Base-by-base conservation (phyloP, 2,329 filamentous ascomycete species). In the Cladosporium sp. region DNA sequence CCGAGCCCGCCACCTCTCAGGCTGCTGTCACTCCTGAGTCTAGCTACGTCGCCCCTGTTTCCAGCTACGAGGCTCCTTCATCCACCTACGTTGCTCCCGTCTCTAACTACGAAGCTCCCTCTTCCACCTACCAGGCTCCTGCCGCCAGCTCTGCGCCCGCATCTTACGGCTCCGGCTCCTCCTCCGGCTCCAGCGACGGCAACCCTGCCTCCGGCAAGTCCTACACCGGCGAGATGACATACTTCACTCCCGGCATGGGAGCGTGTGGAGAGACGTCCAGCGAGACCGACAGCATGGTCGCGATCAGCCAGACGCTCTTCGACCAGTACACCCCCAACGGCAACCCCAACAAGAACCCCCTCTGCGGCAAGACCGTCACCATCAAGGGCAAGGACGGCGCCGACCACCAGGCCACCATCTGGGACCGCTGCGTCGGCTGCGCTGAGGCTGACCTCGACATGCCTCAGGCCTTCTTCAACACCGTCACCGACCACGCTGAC, bases 341-440 rank as follows among this genome's bases (percentile, higher is more conserved):
- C 61, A 77, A 78, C 71, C 73, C 88, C 72, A 92, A 91, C 80
- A 80, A 77, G 71, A 91, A 93, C 82, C 84, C 86, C 57, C 85
- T 87, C 76, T 95, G 92, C 78, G 88, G 87, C 76, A 85, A 87
- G 80, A 86, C 79, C 58, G 85, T 93, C 73, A 88, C 84, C 69
- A 86, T 93, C 79, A 79, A 72, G 48, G 69, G 72, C 48, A 81
- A 81, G 75, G 81, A 84, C 58, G 90, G 90, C 76, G 85, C 85
- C 76, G 83, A 82, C 2, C 76, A 81, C 70, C 81, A 77, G 2
- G 91, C 87, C 67, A 84, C 72, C 3, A 86, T 93, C 67, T 84
- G 84, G 61, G 91, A 95, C 81, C 92, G 91, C 81, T 95, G 91
- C 83, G 85, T 86, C 79, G 88, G 89, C 71, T 95, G 91, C 77